These are phyloP conservation scores for Fusarium kyushuense DNA, from an alignment of 2,329 filamentous ascomycete genomes.

Conservation along the genomic window DNA sequence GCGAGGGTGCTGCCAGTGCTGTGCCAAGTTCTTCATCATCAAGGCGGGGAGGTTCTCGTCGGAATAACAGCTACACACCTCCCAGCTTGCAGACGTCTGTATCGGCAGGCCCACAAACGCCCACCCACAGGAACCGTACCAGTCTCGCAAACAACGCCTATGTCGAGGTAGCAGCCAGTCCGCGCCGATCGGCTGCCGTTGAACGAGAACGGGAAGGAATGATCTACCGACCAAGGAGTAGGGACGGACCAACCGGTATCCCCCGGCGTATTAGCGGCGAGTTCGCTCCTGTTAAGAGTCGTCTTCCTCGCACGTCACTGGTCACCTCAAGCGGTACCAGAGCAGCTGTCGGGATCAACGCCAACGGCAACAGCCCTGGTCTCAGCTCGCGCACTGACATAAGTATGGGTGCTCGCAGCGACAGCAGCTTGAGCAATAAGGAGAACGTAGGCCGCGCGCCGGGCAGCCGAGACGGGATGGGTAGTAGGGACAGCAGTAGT, in stretches of 20 bases:
- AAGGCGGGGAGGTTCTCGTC: constrained; percentile 58
- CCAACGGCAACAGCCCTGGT: constrained; percentile 36
- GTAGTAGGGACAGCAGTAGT: constrained; percentile 41
- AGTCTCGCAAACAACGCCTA: constrained; percentile 57
- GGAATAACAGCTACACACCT: constrained; percentile 67
- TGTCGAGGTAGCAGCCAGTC: constrained; percentile 66
- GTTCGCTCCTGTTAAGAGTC: constrained; percentile 53
- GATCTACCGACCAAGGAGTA: constrained; percentile 58
- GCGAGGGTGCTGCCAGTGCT: constrained; percentile 54
- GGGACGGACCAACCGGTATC: constrained; percentile 57
- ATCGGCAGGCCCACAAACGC: constrained; percentile 63
- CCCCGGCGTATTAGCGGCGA: constrained; percentile 60
- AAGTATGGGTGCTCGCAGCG: constrained; percentile 53
- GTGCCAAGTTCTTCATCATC: constrained; percentile 51
- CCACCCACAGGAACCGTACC: constrained; percentile 58
- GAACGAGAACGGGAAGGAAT: constrained; percentile 60
- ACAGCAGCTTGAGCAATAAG: constrained; percentile 57
- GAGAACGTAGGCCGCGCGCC: constrained; percentile 51
- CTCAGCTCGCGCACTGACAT: constrained; percentile 40
- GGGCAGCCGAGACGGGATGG: constrained; percentile 42
- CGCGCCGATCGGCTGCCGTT: constrained; percentile 55
- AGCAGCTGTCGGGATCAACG: constrained; percentile 24
- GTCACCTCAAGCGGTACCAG: constrained; percentile 45
- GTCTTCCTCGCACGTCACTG: constrained; percentile 56
- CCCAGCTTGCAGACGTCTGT: constrained; percentile 63